A percentile compares a stretch with the other conserved stretches of the same genome.
phyloP scores from a whole-genome alignment of 345 rosid species.

The Mallotus nudiflorus region DNA sequence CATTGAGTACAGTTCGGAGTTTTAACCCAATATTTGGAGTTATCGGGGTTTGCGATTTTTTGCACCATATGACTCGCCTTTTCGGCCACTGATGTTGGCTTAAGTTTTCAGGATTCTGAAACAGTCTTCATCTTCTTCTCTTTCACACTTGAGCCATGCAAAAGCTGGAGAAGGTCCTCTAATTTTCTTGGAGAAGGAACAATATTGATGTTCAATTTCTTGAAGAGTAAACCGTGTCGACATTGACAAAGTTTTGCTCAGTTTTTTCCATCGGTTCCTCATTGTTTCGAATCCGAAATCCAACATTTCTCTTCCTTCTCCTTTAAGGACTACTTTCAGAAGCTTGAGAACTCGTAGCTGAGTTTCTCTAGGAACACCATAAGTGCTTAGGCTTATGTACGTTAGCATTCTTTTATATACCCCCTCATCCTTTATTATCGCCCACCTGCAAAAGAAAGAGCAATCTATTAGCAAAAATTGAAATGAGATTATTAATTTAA shows the following conservation, averaged over 20 bases:
- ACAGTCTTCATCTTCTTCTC: constrained; percentile 24
- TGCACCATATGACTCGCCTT: constrained; percentile 13
- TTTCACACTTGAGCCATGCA: too few relatives aligned
- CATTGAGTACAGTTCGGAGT: too few relatives aligned
- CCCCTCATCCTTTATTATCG: constrained; percentile 20
- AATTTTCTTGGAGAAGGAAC: too few relatives aligned
- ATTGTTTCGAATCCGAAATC: constrained; percentile 26
- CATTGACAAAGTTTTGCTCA: too few relatives aligned
- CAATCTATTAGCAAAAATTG: background rate
- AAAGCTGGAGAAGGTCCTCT: too few relatives aligned
- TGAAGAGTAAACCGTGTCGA: too few relatives aligned
- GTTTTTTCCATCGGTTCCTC: too few relatives aligned
- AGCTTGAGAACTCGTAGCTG: constrained; percentile 25
- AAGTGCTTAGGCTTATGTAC: constrained; percentile 16
- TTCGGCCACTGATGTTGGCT: constrained; percentile 16
- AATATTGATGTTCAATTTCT: too few relatives aligned
- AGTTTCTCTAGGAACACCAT: constrained; percentile 26
- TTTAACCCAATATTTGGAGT: constrained; percentile 4
- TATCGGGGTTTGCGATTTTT: background rate
- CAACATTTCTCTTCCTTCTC: constrained; percentile 17
- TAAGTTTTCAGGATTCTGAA: constrained; percentile 7
- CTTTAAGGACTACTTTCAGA: constrained; percentile 24
- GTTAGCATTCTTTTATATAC: constrained; percentile 16
- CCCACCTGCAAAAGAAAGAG: constrained; percentile 14
- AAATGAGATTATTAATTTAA: background rate